Conservation (phyloP, 2,329 filamentous ascomycete species). For the Botrytis deweyae region DNA sequence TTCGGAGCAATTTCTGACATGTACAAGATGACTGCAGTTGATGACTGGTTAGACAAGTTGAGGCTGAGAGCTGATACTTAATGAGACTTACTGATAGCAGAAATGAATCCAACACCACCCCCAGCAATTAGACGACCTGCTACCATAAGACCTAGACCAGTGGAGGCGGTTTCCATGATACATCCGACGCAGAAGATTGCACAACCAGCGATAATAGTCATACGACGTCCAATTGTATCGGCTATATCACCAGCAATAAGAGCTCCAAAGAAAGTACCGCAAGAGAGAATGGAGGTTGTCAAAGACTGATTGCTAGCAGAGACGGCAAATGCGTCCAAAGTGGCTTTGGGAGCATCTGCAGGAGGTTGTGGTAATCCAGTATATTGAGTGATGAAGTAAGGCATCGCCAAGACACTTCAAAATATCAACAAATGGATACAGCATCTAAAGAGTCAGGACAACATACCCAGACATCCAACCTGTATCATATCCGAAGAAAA, state of each 20-base stretch:
- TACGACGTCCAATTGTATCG: slow-evolving; percentile 70
- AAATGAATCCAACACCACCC: slow-evolving; percentile 77
- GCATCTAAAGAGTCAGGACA: no score
- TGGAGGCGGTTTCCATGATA: slow-evolving; percentile 61
- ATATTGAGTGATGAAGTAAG: slow-evolving; percentile 31
- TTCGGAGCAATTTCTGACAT: slow-evolving; percentile 62
- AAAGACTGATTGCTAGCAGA: slow-evolving; percentile 54
- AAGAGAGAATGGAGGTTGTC: slow-evolving; percentile 69
- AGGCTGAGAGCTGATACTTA: slow-evolving; percentile 54
- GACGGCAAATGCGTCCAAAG: slow-evolving; percentile 37
- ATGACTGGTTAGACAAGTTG: slow-evolving; percentile 50
- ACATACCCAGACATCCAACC: slow-evolving; percentile 57
- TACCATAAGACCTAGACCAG: slow-evolving; percentile 48
- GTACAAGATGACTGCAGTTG: slow-evolving; percentile 69
- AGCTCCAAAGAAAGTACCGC: slow-evolving; percentile 77
- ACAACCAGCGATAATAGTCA: slow-evolving; percentile 58
- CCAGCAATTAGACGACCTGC: slow-evolving; percentile 73
- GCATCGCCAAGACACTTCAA: slow-evolving; percentile 28
- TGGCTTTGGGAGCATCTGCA: slow-evolving; percentile 6
- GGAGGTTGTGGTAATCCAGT: slow-evolving; percentile 22
- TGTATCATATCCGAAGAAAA: slow-evolving; percentile 64
- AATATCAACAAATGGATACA: background rate
- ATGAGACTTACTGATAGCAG: slow-evolving; percentile 55
- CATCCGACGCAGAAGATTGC: slow-evolving; percentile 71
- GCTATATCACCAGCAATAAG: slow-evolving; percentile 75